These are phyloP conservation scores for Hypoxylon rubiginosum DNA, from an alignment of 2,329 filamentous ascomycete genomes.

Conservation along the genomic window DNA sequence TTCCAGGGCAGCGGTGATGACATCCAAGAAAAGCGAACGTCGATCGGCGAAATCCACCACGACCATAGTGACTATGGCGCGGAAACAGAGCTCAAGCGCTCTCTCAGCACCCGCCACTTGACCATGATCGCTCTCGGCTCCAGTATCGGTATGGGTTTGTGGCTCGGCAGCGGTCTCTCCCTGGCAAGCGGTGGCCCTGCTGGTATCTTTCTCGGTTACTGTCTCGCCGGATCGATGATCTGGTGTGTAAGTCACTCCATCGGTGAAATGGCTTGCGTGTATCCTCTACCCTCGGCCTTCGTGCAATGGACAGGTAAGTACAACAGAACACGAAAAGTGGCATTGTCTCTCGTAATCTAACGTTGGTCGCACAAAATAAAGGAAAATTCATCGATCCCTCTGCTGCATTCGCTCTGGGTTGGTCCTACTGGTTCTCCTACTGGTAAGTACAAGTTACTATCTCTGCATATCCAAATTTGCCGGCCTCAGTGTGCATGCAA, in stretches of 20 bases:
- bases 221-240: conserved; percentile 61
- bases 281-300: conserved; percentile 61
- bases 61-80: conserved; percentile 36
- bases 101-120: conserved; percentile 61
- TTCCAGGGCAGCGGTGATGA: conserved; percentile 51
- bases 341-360: conserved; percentile 2
- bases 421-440: conserved; percentile 62
- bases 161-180: conserved; percentile 60
- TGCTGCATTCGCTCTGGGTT: conserved; percentile 60
- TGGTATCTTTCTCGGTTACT: conserved; percentile 60
- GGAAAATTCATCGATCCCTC: conserved; percentile 60
- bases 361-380: background rate
- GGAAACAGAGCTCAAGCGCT: conserved; percentile 54
- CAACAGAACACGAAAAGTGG: background rate
- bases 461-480: background rate
- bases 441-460: conserved; percentile 36
- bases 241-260: conserved; percentile 62
- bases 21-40: conserved; percentile 46
- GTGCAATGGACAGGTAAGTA: conserved; percentile 58
- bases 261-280: conserved; percentile 62
- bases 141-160: conserved; percentile 62
- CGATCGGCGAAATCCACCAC: conserved; percentile 29
- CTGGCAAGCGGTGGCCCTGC: conserved; percentile 59
- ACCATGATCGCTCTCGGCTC: conserved; percentile 66
- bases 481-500: background rate